phyloP scores from a whole-genome alignment of 2,329 filamentous ascomycete species.

The Aureobasidium sp. region DNA sequence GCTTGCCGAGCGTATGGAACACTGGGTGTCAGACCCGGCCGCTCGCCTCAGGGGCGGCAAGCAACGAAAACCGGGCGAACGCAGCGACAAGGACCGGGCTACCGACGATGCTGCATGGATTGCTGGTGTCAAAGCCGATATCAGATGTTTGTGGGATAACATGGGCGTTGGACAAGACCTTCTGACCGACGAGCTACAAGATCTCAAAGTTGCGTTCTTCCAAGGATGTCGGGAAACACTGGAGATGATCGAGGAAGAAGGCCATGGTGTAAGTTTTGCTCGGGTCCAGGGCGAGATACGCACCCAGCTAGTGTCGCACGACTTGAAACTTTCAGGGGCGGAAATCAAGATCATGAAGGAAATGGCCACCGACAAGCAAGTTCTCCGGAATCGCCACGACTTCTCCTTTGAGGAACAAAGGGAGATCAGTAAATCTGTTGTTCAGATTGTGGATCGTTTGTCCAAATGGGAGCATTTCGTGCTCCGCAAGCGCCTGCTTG shows the following conservation, averaged over 20 bases:
- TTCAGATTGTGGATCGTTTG: background rate
- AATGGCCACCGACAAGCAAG: conserved; percentile 2
- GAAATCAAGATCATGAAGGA: background rate
- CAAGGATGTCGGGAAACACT: background rate
- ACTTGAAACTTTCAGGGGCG: background rate
- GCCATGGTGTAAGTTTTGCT: background rate
- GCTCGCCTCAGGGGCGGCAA: background rate
- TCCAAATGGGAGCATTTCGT: background rate
- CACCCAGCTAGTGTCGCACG: background rate
- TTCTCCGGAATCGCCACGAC: background rate
- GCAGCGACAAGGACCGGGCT: background rate
- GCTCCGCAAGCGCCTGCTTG: background rate
- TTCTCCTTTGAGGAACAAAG: background rate
- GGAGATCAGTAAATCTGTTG: background rate
- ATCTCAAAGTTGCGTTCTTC: background rate
- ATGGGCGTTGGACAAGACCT: background rate
- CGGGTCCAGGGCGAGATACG: background rate
- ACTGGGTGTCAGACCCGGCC: background rate
- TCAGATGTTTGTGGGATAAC: background rate
- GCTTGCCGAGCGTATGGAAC: background rate
- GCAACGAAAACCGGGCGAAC: background rate
- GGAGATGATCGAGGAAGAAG: background rate
- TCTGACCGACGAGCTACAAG: background rate
- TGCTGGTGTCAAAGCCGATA: background rate
- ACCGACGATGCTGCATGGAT: background rate